phyloP scores from a whole-genome alignment of 768 basidiomycete species.

The Rhodotorula sphaerocarpa region DNA sequence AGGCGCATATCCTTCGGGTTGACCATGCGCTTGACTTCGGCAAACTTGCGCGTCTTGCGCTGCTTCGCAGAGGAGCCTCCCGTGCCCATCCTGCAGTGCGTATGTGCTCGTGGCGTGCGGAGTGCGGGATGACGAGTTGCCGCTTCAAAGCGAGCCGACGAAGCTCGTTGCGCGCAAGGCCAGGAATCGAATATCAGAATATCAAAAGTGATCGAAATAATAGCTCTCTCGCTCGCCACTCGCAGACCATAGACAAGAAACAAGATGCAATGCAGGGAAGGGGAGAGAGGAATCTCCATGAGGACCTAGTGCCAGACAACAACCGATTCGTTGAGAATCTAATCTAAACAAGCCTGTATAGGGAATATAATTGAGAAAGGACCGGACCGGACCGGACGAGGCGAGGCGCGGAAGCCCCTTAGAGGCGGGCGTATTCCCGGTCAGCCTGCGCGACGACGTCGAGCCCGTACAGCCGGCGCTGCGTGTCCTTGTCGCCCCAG shows the following conservation, averaged over 20 bases:
- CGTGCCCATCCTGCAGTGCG: constrained; percentile 19
- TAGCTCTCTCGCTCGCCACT: too few relatives aligned
- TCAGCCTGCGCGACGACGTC: constrained; percentile 18
- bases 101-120: too few relatives aligned
- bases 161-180: too few relatives aligned
- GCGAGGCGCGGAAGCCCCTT: neutral
- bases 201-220: too few relatives aligned
- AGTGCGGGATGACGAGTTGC: constrained; percentile 6
- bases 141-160: too few relatives aligned
- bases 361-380: neutral
- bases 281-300: neutral
- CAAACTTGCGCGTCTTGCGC: constrained; percentile 82
- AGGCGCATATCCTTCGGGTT: constrained; percentile 88
- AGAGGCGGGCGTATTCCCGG: constrained; percentile 11
- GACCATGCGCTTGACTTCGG: constrained; percentile 81
- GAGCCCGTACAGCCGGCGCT: constrained; percentile 10
- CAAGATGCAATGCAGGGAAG: too few relatives aligned
- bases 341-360: neutral
- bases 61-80: constrained; percentile 5
- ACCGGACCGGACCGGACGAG: neutral
- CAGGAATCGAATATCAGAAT: too few relatives aligned
- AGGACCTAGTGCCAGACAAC: neutral
- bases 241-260: too few relatives aligned
- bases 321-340: neutral
- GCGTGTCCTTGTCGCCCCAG: constrained; percentile 25